phyloP scores from a whole-genome alignment of 192 early-diverging fungal species.

The Globomyces pollinis-pini region DNA sequence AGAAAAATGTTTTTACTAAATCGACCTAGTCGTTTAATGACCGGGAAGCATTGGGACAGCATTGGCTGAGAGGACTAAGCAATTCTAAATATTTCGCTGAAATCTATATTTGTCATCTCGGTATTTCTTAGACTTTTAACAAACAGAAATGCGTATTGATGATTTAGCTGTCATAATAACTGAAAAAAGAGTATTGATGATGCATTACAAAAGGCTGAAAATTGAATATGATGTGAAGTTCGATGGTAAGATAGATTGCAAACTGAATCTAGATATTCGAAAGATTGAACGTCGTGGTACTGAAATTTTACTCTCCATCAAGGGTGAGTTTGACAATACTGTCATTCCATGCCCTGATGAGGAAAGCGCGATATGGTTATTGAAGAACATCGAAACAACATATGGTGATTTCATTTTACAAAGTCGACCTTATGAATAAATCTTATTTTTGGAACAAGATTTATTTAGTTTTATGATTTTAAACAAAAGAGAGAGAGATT shows the following conservation, averaged over 20 bases:
- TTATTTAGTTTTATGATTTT: too few species aligned
- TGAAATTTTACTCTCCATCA: conserved; percentile 27
- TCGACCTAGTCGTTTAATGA: conserved; percentile 59
- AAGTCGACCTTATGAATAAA: conserved; percentile 13
- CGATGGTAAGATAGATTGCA: conserved; percentile 31
- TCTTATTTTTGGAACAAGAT: too few species aligned
- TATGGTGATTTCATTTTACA: conserved; percentile 17
- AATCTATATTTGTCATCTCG: conserved; percentile 78
- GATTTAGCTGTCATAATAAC: conserved; percentile 84
- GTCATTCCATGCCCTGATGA: conserved; percentile 37
- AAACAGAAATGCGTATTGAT: conserved; percentile 65
- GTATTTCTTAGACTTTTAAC: conserved; percentile 5
- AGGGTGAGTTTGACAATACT: conserved; percentile 16
- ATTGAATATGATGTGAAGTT: conserved; percentile 84
- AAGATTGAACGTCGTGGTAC: conserved; percentile 16
- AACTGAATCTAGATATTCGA: neutral
- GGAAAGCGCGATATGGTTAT: conserved; percentile 17
- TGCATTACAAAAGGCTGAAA: conserved; percentile 57
- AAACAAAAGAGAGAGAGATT: too few species aligned
- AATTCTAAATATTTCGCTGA: conserved; percentile 73
- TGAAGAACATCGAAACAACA: conserved; percentile 16
- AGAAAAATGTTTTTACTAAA: neutral
- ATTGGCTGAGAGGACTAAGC: conserved; percentile 73
- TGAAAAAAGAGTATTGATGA: conserved; percentile 65
- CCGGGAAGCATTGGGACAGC: conserved; percentile 77